phyloP scores from a whole-genome alignment of 2,329 filamentous ascomycete species.

The Myriangium duriaei region DNA sequence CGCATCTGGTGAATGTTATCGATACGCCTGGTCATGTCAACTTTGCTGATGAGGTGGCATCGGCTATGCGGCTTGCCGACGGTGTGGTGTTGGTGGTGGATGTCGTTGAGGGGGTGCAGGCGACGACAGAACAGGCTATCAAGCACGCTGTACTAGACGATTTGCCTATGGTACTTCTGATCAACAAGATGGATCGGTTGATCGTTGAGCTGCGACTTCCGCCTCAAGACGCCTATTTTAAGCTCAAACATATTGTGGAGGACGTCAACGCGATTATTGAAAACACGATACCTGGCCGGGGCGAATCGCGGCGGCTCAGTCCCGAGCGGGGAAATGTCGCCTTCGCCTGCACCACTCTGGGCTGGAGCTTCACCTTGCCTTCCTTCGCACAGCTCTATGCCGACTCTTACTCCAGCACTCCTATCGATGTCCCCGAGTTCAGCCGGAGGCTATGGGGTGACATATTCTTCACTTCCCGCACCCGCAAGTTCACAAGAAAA shows the following conservation, averaged over 20 bases:
- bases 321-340: slow-evolving; percentile 98
- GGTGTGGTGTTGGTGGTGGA: slow-evolving; percentile 90
- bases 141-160: slow-evolving; percentile 87
- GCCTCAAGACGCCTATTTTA: slow-evolving; percentile 94
- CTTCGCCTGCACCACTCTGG: slow-evolving; percentile 85
- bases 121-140: slow-evolving; percentile 94
- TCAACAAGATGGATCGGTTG: slow-evolving; percentile 96
- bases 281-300: slow-evolving; percentile 67
- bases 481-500: slow-evolving; percentile 84
- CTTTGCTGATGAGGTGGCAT: slow-evolving; percentile 93
- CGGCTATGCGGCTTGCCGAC: slow-evolving; percentile 74
- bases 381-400: slow-evolving; percentile 97
- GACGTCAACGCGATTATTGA: slow-evolving; percentile 96
- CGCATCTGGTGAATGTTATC: slow-evolving; percentile 84
- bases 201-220: slow-evolving; percentile 91
- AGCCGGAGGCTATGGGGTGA: slow-evolving; percentile 84
- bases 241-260: slow-evolving; percentile 96
- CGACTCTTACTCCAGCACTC: slow-evolving; percentile 51
- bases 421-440: slow-evolving; percentile 68
- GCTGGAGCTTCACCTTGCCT: slow-evolving; percentile 89
- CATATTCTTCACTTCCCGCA: slow-evolving; percentile 86
- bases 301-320: slow-evolving; percentile 68
- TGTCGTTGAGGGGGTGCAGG: slow-evolving; percentile 96
- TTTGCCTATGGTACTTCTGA: slow-evolving; percentile 73
- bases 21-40: slow-evolving; percentile 98